Evolutionary conservation across 768 basidiomycete genomes (phyloP).

Genomic region (Hydnomerulius pinastri): DNA sequence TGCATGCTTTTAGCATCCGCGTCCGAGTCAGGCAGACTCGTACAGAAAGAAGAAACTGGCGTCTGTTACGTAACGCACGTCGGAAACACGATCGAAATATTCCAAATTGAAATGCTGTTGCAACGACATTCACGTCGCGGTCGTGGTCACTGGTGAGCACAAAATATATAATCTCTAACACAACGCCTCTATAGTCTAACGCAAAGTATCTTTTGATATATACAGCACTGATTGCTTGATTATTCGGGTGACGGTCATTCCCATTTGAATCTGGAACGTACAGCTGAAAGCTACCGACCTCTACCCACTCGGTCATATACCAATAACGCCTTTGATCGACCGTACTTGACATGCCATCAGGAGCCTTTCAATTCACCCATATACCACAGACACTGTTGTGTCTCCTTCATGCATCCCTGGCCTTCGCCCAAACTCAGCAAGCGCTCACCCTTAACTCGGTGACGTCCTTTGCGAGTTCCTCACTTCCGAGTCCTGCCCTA

Average conservation of each 20-base stretch:
- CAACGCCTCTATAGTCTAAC: too few relatives aligned
- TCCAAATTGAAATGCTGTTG: too few relatives aligned
- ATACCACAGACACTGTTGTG: conserved; percentile 5
- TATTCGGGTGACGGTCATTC: too few relatives aligned
- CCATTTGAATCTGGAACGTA: too few relatives aligned
- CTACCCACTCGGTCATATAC: too few relatives aligned
- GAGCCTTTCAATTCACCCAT: not conserved
- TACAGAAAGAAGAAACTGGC: conserved; percentile 4
- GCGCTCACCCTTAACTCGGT: conserved; percentile 39
- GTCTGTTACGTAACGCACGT: conserved; percentile 6
- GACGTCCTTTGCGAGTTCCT: conserved; percentile 32
- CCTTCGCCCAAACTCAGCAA: conserved; percentile 14
- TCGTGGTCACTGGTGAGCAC: too few relatives aligned
- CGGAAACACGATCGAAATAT: too few relatives aligned
- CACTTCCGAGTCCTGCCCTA: conserved; percentile 35
- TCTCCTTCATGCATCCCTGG: conserved; percentile 5
- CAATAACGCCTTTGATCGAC: not conserved
- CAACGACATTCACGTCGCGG: not conserved
- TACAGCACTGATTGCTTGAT: too few relatives aligned
- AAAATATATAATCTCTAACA: too few relatives aligned
- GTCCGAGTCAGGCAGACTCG: conserved; percentile 13
- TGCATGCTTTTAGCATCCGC: conserved; percentile 19
- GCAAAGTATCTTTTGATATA: too few relatives aligned
- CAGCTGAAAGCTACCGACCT: too few relatives aligned
- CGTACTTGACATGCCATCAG: not conserved